Percentiles rank a stretch among this genome's conserved stretches.
Evolutionary conservation across 2,329 filamentous ascomycete species (phyloP).

Genomic region (Parafenestella ontariensis): DNA sequence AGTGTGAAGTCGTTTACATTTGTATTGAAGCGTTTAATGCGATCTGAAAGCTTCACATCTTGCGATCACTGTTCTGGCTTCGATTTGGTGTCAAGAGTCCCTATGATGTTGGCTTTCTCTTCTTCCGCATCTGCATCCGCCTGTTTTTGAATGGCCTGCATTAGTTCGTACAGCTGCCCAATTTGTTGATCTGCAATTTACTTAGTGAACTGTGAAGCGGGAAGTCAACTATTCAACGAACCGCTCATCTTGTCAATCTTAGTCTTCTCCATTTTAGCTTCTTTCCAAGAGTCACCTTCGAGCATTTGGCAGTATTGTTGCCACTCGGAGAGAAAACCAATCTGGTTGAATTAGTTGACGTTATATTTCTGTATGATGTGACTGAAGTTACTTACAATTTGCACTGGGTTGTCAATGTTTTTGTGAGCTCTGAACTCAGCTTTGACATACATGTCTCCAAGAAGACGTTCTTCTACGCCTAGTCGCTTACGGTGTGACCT

Average conservation of each 20-base stretch:
- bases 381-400: constrained; percentile 72
- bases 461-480: constrained; percentile 73
- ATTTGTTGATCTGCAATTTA: constrained; percentile 79
- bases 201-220: constrained; percentile 6
- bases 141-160: constrained; percentile 75
- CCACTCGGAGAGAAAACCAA: constrained; percentile 96
- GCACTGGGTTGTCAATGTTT: constrained; percentile 85
- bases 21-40: constrained; percentile 6
- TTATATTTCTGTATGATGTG: background rate
- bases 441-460: constrained; percentile 94
- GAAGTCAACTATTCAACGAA: constrained; percentile 55
- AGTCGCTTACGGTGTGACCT: constrained; percentile 84
- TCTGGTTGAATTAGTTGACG: constrained; percentile 59
- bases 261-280: constrained; percentile 79
- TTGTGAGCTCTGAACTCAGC: constrained; percentile 87
- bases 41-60: constrained; percentile 10
- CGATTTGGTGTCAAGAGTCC: constrained; percentile 42
- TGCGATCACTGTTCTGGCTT: constrained; percentile 35
- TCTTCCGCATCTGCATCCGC: constrained; percentile 56
- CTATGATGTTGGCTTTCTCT: constrained; percentile 23
- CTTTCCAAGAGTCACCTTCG: constrained; percentile 85
- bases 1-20: constrained; percentile 22
- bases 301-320: constrained; percentile 92
- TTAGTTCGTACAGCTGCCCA: constrained; percentile 90
- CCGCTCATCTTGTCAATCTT: constrained; percentile 96